A percentile compares a stretch with the other conserved stretches of the same genome.
These are phyloP conservation scores for Sanghuangporus sanghuang DNA, from an alignment of 1,284 basidiomycete species.

Conservation along the genomic window DNA sequence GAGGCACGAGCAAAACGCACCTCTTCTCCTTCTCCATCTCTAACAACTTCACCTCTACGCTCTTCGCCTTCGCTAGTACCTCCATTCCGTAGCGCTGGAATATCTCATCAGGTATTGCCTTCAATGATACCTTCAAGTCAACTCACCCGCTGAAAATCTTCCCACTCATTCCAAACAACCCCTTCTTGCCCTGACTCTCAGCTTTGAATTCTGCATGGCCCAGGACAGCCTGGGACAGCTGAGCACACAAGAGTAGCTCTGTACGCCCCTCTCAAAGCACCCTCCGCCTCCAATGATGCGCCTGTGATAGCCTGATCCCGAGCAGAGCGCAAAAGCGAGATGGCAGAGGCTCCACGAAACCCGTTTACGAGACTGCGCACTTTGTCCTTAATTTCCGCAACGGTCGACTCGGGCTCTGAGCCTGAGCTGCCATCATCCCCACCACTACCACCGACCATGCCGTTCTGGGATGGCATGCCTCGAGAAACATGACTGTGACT, in stretches of 20 bases:
- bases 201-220: constrained; percentile 52
- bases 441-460: not conserved
- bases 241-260: constrained; percentile 55
- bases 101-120: not conserved
- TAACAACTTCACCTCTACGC: constrained; percentile 54
- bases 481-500: not conserved
- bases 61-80: constrained; percentile 40
- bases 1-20: constrained; percentile 32
- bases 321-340: constrained; percentile 55
- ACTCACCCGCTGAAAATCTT: constrained; percentile 55
- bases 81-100: constrained; percentile 47
- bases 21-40: constrained; percentile 45
- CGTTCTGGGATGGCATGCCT: not conserved
- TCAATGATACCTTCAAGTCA: constrained; percentile 2
- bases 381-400: constrained; percentile 59
- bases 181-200: constrained; percentile 41
- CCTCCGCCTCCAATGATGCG: constrained; percentile 44
- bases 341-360: constrained; percentile 47
- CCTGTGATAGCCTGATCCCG: constrained; percentile 47
- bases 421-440: not conserved
- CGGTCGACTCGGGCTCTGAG: constrained; percentile 28
- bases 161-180: constrained; percentile 49
- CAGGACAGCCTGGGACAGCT: constrained; percentile 50
- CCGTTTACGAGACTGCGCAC: constrained; percentile 52
- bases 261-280: constrained; percentile 56